Percentiles rank a stretch among this genome's conserved stretches.
These are phyloP conservation scores for Coprinellus aureogranulatus DNA, from an alignment of 768 basidiomycete species.

Conservation along the genomic window DNA sequence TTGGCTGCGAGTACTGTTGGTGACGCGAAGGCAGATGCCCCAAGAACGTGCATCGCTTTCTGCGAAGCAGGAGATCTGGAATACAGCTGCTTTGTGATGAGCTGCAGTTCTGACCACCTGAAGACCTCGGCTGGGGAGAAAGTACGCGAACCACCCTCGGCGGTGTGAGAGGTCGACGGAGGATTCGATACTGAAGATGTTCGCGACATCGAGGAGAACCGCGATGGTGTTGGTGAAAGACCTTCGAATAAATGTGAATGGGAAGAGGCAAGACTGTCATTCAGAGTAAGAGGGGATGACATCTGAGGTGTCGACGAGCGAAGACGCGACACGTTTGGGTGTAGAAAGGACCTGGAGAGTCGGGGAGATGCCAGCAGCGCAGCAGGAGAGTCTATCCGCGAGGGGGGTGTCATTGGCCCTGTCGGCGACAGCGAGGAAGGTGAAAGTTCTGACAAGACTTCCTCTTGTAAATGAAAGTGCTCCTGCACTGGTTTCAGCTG, in stretches of 20 bases:
- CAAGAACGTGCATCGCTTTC: constrained; percentile 64
- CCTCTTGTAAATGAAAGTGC: constrained; percentile 27
- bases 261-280: constrained; percentile 41
- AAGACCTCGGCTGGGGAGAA: constrained; percentile 53
- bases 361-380: constrained; percentile 32
- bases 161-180: constrained; percentile 24
- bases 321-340: constrained; percentile 76
- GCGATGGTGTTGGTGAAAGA: constrained; percentile 57
- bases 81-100: constrained; percentile 57
- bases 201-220: constrained; percentile 69
- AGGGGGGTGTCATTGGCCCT: constrained; percentile 38
- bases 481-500: constrained; percentile 12
- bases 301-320: constrained; percentile 60
- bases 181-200: constrained; percentile 60
- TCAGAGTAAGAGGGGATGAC: constrained; percentile 11
- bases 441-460: constrained; percentile 33
- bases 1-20: constrained; percentile 85
- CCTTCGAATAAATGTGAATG: constrained; percentile 43
- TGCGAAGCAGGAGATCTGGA: constrained; percentile 38
- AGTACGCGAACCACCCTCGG: neutral
- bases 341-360: constrained; percentile 57
- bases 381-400: constrained; percentile 35
- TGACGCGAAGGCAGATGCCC: constrained; percentile 52
- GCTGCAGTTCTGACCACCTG: constrained; percentile 69
- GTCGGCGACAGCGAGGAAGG: constrained; percentile 35